Base-by-base conservation (phyloP, 1,139 yeast species). In the Suhomyces wounanorum region DNA sequence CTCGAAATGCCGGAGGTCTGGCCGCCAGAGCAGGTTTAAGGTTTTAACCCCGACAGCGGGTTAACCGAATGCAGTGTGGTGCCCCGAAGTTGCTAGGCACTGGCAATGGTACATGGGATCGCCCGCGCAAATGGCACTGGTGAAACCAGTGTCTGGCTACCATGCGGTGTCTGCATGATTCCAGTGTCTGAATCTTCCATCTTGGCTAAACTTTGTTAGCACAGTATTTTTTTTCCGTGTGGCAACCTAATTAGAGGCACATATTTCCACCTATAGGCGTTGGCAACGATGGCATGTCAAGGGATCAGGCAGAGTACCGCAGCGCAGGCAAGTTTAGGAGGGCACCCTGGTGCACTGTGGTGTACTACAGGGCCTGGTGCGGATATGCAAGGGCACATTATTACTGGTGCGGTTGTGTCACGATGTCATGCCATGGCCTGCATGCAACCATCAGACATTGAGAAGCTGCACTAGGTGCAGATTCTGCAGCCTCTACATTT, bases 121-220 rank as follows among this genome's bases (percentile, higher is more conserved):
- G n/a, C 8, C 33, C 11, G n/a, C 14, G 5, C 14, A 14, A 30
- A 30, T 30, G 13, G 3, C 14, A 30, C n/a, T 10, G 11, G 5
- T 11, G 13, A 26, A 26, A 26, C 13, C 33, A 11, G 14, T 30
- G 33, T 11, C 33, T 30, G 33, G 14, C 14, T 5, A 2, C 14
- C 23, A 21, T 30, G 40, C 40, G 23, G 23, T 36, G 13, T 11
- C 26, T 37, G 26, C 23, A 11, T 13, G 21, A 13, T 18, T 21
- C 30, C 23, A 17, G 23, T 38, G 41, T 18, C 40, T 18, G 40
- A 37, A 37, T 37, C 40, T 37, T 37, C 26, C 40, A 36, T 36
- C 40, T 37, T 37, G 40, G 40, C 40, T 37, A 37, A 33, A 35
- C 39, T 35, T 43, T 43, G 16, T 35, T 17, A 35, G 45, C 45